Base-by-base conservation (phyloP, 257 asterid species). In the Anisodus acutangulus region DNA sequence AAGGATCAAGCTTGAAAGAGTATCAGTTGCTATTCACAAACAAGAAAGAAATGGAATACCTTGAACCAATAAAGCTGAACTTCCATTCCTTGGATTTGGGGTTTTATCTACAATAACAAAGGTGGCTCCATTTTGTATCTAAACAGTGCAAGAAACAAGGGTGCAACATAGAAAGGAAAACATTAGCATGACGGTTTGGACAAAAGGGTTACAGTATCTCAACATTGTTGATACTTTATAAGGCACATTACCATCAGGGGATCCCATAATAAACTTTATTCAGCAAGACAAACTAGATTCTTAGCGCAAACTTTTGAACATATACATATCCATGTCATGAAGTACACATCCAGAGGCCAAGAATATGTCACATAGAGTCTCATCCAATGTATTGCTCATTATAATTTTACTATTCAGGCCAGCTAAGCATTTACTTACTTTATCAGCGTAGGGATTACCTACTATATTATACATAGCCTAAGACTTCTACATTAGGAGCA, bases 101-200 rank as follows among this genome's bases (percentile, higher is more conserved):
- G 86, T 91, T 92, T 92, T 94, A 88, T 95, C 98, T 76, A 95
- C 84, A 47, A 54, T 53, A 70, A 89, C 97, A 81, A 85, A 87
- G 85, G 99, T 92, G 84, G 97, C 98, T 82, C 95, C 99, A 87
- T 92, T 91, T 89, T 88, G 97, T 74, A 91, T 89, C 99, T 95
- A 88, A 60, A 58, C 90, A 89, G 87, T 64, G 84, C 66, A 86
- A 72, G 85, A 85, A 84, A 84, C 83, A 84, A 53, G 41, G 22
- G 78, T 13, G 85, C 88, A 84, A 79, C 80, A 83, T 69, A 81
- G 85, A 86, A 80, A 87, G 68, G 86, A 86, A 76, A 71, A 79
- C 43, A 84, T 76, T 51, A 76, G 81, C 81, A 76, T 12, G 63
- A 8, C 6, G 15, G 45, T 76, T 49, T 53, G 47, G 47, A 76